Base-by-base conservation (phyloP, 306 rosid genomes). In the Adenanthera pavonina region DNA sequence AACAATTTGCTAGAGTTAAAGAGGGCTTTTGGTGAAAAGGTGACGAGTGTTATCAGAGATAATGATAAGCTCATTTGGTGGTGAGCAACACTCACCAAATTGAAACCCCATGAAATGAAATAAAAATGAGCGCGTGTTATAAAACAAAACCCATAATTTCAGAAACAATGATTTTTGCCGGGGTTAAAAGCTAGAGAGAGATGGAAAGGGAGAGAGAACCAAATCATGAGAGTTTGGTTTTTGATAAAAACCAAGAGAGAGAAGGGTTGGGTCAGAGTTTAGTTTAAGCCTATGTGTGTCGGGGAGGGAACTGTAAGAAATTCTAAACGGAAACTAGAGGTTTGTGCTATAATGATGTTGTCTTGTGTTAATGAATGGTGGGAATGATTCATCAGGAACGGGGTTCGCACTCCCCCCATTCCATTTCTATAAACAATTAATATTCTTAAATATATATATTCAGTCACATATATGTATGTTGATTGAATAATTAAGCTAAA, bases 21-120 rank as follows among this genome's bases (percentile, higher is more conserved):
- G 10, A 84, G 81, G n/a, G 61, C 48, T 70, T 52, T 79, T 77
- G 88, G 81, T 78, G 83, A 87, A 85, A 83, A 87, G 94, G 92
- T 82, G 90, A 78, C 94, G 76, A 85, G 94, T 92, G 92, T 80
- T 87, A 75, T 88, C 81, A 85, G 89, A 87, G 87, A 88, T 88
- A 90, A 95, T 85, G 84, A 94, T 92, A 17, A 91, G 89, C 84
- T 91, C 90, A 90, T 90, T 91, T 88, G 97, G 97, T 89, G 92
- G 94, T 89, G 87, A 84, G 89, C 85, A 82, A 82, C 85, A 82
- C 85, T 85, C 87, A 85, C 89, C 75, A 57, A 80, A 67, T 59
- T 35, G 10, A 76, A 69, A 56, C 7, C 46, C 33, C 74, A 35
- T 25, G 30, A 67, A 85, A 82, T 78, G 72, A 80, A 76, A 75